Conservation (phyloP, 2,329 filamentous ascomycete species). For the Hymenoscyphus salicellus region DNA sequence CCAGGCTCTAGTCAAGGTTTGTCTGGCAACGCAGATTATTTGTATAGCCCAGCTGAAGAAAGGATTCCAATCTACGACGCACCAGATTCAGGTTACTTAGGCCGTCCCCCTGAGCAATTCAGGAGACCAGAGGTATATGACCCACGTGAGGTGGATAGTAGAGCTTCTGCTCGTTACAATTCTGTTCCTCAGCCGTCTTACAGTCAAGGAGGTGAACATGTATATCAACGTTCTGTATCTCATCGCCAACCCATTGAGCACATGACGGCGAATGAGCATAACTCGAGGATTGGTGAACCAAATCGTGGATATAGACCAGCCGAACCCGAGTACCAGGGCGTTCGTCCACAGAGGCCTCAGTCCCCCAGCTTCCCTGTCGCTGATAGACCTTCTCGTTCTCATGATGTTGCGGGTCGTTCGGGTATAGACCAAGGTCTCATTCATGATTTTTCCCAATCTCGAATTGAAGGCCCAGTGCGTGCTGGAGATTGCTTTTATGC, state of each 20-base stretch:
- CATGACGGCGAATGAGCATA: slow-evolving; percentile 11
- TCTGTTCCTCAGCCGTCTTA: slow-evolving; percentile 14
- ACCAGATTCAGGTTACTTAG: slow-evolving; percentile 21
- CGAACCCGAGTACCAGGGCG: slow-evolving; percentile 19
- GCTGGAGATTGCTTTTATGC: slow-evolving; percentile 25
- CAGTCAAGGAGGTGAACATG: slow-evolving; percentile 17
- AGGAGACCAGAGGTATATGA: slow-evolving; percentile 22
- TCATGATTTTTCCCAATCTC: slow-evolving; percentile 34
- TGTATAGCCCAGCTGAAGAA: slow-evolving; percentile 22
- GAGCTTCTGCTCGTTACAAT: slow-evolving; percentile 17
- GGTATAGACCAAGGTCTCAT: slow-evolving; percentile 29
- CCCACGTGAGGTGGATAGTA: slow-evolving; percentile 13
- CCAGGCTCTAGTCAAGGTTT: slow-evolving; percentile 31
- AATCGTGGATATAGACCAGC: slow-evolving; percentile 20
- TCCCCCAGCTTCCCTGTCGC: slow-evolving; percentile 25
- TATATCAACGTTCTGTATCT: slow-evolving; percentile 15
- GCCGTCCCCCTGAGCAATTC: slow-evolving; percentile 16
- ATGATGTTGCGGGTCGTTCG: slow-evolving; percentile 22
- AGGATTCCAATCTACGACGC: slow-evolving; percentile 30
- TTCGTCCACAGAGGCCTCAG: slow-evolving; percentile 17
- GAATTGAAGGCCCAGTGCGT: slow-evolving; percentile 23
- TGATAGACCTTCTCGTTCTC: slow-evolving; percentile 26
- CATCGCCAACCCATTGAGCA: slow-evolving; percentile 14
- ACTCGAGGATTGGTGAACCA: slow-evolving; percentile 18
- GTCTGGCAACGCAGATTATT: slow-evolving; percentile 21